Conservation (phyloP, 306 rosid genomes). For the Cucurbita pepo region DNA sequence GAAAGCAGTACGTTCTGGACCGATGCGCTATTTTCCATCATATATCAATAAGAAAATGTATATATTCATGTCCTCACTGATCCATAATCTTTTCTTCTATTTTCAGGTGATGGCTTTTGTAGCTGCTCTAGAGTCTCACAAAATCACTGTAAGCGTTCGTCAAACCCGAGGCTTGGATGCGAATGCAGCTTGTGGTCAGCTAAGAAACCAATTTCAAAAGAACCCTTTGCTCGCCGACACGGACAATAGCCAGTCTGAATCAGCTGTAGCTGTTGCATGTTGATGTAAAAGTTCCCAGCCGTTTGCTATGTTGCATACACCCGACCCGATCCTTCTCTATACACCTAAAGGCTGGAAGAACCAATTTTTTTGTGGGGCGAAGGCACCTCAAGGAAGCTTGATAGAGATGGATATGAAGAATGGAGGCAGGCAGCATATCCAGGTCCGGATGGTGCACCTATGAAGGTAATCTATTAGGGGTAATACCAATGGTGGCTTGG, state of each 20-base stretch:
- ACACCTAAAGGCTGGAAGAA: background rate
- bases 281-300: conserved; percentile 15
- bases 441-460: background rate
- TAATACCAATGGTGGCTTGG: background rate
- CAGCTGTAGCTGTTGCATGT: conserved; percentile 43
- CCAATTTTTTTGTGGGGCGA: background rate
- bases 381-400: conserved; percentile 9
- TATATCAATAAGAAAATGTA: background rate
- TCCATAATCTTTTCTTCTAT: background rate
- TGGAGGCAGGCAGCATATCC: background rate
- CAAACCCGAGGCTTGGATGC: conserved; percentile 95
- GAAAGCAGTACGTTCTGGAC: conserved; percentile 43
- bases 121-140: conserved; percentile 53
- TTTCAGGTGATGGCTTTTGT: conserved; percentile 63
- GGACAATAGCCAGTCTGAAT: conserved; percentile 25
- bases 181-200: conserved; percentile 97
- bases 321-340: too few species aligned
- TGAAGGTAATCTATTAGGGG: background rate
- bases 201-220: conserved; percentile 75
- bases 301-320: background rate
- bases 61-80: background rate
- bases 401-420: conserved; percentile 5
- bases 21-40: background rate
- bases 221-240: conserved; percentile 44
- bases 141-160: conserved; percentile 61